phyloP scores from a whole-genome alignment of 441 rosid genomes.

The Eruca vesicaria region DNA sequence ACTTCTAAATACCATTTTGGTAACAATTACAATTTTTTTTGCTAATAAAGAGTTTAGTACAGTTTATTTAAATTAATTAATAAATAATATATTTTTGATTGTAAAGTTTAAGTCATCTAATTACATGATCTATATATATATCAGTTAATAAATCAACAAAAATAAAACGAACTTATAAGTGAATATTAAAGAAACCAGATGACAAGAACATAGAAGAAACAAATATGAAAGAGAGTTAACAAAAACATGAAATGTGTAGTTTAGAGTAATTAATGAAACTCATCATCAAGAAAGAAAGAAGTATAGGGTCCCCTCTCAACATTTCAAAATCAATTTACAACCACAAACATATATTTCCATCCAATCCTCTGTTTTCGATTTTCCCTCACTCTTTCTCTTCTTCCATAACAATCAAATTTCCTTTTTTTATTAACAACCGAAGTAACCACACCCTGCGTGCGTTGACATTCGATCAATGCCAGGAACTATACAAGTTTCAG shows the following conservation, averaged over 20 bases:
- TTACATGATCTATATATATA: not conserved
- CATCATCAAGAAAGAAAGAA: not conserved
- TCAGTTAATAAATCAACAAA: not conserved
- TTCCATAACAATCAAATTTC: conserved; percentile 20
- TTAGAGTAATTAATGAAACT: not conserved
- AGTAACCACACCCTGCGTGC: no score
- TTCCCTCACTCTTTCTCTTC: conserved; percentile 23
- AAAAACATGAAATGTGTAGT: not conserved
- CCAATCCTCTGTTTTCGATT: conserved; percentile 24
- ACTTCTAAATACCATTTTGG: no score
- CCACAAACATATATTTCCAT: conserved; percentile 54
- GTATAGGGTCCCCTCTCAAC: conserved; percentile 25
- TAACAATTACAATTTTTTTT: no score
- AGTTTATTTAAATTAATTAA: no score
- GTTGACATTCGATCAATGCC: conserved; percentile 57
- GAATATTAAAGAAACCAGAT: not conserved
- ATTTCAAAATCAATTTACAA: conserved; percentile 29
- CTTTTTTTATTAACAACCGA: no score
- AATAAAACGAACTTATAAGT: not conserved
- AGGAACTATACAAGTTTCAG: conserved; percentile 90
- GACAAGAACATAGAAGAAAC: not conserved
- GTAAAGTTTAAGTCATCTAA: not conserved
- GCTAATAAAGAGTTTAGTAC: not conserved
- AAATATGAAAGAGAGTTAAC: not conserved
- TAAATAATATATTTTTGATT: not conserved